Conservation (phyloP, 2,329 filamentous ascomycete genomes). For the Diplodia sapinea region DNA sequence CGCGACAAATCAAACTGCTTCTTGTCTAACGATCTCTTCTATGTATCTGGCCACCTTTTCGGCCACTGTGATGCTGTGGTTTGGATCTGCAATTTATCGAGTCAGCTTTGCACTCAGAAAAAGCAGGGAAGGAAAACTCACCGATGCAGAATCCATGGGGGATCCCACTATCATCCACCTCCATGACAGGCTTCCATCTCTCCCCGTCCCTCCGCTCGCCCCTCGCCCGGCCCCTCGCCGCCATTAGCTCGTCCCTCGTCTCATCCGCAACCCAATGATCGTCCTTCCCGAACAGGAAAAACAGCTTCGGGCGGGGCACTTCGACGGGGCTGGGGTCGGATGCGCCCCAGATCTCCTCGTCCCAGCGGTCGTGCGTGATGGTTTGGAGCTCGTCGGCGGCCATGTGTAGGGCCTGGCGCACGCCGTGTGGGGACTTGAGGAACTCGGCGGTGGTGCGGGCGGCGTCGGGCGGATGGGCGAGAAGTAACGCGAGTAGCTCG, state of each 20-base stretch:
- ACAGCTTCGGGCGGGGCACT: constrained; percentile 52
- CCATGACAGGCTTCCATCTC: constrained; percentile 57
- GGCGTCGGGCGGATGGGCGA: constrained; percentile 52
- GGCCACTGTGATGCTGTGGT: constrained; percentile 56
- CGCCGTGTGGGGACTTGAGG: constrained; percentile 55
- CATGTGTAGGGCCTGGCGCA: constrained; percentile 64
- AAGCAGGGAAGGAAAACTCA: constrained; percentile 42
- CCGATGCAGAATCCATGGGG: constrained; percentile 66
- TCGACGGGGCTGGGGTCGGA: constrained; percentile 34
- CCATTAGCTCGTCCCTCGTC: constrained; percentile 62
- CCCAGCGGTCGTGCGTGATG: constrained; percentile 64
- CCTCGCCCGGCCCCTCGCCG: constrained; percentile 45
- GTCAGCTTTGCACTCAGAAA: background rate
- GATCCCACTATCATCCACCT: constrained; percentile 61
- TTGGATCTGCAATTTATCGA: constrained; percentile 41
- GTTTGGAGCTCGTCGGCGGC: constrained; percentile 63
- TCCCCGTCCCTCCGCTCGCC: constrained; percentile 39
- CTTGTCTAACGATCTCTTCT: constrained; percentile 44
- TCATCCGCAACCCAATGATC: constrained; percentile 68
- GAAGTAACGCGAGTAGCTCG: constrained; percentile 50
- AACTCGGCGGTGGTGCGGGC: constrained; percentile 58
- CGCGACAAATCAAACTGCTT: constrained; percentile 8
- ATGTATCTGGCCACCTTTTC: constrained; percentile 58
- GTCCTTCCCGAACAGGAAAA: constrained; percentile 64
- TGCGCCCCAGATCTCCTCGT: constrained; percentile 64